Evolutionary conservation across 768 basidiomycete genomes (phyloP), one percentile per base, ranked within the genome.

Genomic region (Suillus bovinus): DNA sequence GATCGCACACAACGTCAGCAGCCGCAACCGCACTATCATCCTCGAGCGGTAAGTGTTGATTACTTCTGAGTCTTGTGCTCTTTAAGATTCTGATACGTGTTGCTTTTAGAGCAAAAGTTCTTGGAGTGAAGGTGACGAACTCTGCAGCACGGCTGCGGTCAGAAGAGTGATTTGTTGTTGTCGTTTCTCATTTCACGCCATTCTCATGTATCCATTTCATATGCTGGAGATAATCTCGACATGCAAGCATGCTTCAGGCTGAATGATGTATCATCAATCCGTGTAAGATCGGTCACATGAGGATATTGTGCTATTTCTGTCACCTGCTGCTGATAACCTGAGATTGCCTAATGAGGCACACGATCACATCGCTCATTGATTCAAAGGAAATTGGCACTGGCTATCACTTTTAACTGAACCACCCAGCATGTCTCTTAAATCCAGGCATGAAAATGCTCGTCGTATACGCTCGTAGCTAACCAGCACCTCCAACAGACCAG

Each of bases 101-200:
- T 14, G 22, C 46, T 61, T 47, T 65, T 68, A 94, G 93, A 74
- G 91, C 93, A 63, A 93, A 91, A 79, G 90, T 80, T 46, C 79
- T 96, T 69, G 89, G 90, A 63, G 82, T 99, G 78, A 98, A 96
- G 81, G 91, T 99, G 73, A 96, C 93, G 60, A 99, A 99, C 84
- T 75, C 94, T 59, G 86, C 88, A 64, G 96, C 91, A 70, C 91
- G 93, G 75, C 85, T 98, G 79, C 89, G 95, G 82, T 90, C 94
- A 76, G 96, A 98, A 83, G 96, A 99, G 81, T 88, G 82, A 80
- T 77, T 73, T 79, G 71, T 76, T 70, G 70, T 67, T 71, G 20
- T 63, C 70, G 74, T 74, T 78, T 74, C 68, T 74, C 71, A 71
- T 77, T n/a, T 66, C 69, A 69, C 69, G 64, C 72, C 72, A 67